Percentiles rank a stretch among this genome's conserved stretches.
These are phyloP conservation scores for Suhomyces kunorum DNA, from an alignment of 1,139 yeast species.

Conservation along the genomic window DNA sequence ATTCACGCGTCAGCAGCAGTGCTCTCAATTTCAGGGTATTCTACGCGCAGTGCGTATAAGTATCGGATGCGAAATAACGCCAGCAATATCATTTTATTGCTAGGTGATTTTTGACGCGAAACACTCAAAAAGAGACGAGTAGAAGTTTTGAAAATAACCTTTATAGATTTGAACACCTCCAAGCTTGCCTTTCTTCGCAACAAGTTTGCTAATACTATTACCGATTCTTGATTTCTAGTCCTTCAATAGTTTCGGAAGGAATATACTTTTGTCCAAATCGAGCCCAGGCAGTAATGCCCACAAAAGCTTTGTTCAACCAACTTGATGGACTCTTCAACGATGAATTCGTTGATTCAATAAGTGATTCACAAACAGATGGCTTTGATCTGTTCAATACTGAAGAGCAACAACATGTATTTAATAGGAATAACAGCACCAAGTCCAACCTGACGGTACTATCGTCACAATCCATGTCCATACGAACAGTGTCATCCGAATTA, in stretches of 20 bases:
- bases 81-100: neutral
- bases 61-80: neutral
- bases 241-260: too few species aligned
- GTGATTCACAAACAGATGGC: slow-evolving; percentile 7
- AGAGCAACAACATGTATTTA: slow-evolving; percentile 10
- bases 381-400: slow-evolving; percentile 3
- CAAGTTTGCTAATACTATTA: too few species aligned
- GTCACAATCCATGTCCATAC: slow-evolving; percentile 10
- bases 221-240: neutral
- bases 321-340: slow-evolving; percentile 12
- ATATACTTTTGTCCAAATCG: too few species aligned
- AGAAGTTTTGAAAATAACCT: neutral
- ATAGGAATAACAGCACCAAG: slow-evolving; percentile 18
- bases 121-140: neutral
- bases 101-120: neutral
- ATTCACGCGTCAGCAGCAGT: neutral
- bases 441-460: slow-evolving; percentile 15
- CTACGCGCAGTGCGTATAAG: neutral
- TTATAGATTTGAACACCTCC: neutral
- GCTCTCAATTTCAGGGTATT: neutral
- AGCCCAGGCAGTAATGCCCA: slow-evolving; percentile 8
- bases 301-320: slow-evolving; percentile 11
- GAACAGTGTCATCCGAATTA: slow-evolving; percentile 9
- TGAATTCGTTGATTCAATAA: slow-evolving; percentile 6
- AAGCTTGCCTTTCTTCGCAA: too few species aligned